Conservation (phyloP, 202 grass and related monocot species). For the Hordeum pubiflorum region DNA sequence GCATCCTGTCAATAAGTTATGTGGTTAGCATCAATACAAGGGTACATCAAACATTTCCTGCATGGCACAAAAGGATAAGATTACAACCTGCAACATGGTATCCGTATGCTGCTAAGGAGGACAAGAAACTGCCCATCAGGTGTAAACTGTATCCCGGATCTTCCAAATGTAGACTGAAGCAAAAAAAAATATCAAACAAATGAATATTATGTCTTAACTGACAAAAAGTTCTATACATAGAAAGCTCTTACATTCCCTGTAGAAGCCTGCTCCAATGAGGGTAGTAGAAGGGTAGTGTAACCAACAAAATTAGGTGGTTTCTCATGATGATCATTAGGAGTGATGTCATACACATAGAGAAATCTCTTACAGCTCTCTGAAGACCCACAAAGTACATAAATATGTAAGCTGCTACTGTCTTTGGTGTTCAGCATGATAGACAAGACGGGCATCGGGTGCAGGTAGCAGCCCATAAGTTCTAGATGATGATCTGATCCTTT, state of each 20-base stretch:
- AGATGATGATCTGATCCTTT: slow-evolving; percentile 33
- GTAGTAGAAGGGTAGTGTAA: slow-evolving; percentile 56
- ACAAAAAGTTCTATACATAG: background rate
- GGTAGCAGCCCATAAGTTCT: slow-evolving; percentile 47
- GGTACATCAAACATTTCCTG: slow-evolving; percentile 11
- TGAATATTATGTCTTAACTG: slow-evolving; percentile 19
- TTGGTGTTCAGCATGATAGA: slow-evolving; percentile 57
- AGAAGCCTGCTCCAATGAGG: slow-evolving; percentile 37
- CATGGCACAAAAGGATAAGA: slow-evolving; percentile 10
- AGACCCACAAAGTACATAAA: slow-evolving; percentile 70
- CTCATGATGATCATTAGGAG: slow-evolving; percentile 28
- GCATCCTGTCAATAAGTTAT: slow-evolving; percentile 42
- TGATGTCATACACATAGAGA: slow-evolving; percentile 58
- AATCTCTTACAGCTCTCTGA: slow-evolving; percentile 44
- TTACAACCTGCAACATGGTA: slow-evolving; percentile 83
- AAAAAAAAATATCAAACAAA: slow-evolving; percentile 9
- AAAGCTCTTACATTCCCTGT: slow-evolving; percentile 57
- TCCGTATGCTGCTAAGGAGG: slow-evolving; percentile 46
- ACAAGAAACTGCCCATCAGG: slow-evolving; percentile 56
- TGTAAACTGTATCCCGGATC: slow-evolving; percentile 64
- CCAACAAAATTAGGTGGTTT: slow-evolving; percentile 59
- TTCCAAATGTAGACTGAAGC: slow-evolving; percentile 52
- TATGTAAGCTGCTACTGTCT: slow-evolving; percentile 34
- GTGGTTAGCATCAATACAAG: slow-evolving; percentile 28
- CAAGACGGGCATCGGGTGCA: slow-evolving; percentile 63